A percentile compares a stretch with the other conserved stretches of the same genome.
Evolutionary conservation across 106 monocot genomes (phyloP).

Genomic region (Acorus calamus): DNA sequence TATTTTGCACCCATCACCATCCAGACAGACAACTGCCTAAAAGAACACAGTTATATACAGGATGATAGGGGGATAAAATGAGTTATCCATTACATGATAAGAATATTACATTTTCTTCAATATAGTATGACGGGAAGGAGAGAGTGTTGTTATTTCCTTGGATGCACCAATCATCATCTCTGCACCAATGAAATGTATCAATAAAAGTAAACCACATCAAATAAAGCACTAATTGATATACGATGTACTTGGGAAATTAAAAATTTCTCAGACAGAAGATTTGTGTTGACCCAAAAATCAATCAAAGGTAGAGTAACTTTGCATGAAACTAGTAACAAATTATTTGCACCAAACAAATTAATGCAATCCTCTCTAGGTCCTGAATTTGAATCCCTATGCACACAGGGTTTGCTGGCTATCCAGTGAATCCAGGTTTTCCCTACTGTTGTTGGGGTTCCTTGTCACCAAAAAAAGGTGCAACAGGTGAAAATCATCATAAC

Average conservation of each 20-base stretch:
- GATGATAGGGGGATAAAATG: not conserved
- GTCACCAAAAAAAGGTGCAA: too few relatives aligned
- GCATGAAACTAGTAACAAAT: too few relatives aligned
- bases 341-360: too few relatives aligned
- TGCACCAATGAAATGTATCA: constrained; percentile 27
- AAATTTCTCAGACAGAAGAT: too few relatives aligned
- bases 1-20: constrained; percentile 77
- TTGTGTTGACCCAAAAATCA: too few relatives aligned
- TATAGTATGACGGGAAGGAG: constrained; percentile 91
- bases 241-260: not conserved
- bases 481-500: too few relatives aligned
- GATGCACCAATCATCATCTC: constrained; percentile 68
- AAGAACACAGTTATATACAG: constrained; percentile 1
- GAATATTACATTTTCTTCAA: constrained; percentile 83
- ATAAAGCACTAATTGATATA: not conserved
- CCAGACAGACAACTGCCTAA: constrained; percentile 88
- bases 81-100: not conserved
- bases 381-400: too few relatives aligned
- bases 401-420: too few relatives aligned
- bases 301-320: too few relatives aligned
- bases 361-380: too few relatives aligned
- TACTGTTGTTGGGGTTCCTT: too few relatives aligned
- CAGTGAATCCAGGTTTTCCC: too few relatives aligned
- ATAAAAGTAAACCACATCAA: constrained; percentile 2
- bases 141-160: constrained; percentile 65